A percentile compares a stretch with the other conserved stretches of the same genome.
Evolutionary conservation across 139 green algal genomes (phyloP).

Genomic region (Asterochloris erici): DNA sequence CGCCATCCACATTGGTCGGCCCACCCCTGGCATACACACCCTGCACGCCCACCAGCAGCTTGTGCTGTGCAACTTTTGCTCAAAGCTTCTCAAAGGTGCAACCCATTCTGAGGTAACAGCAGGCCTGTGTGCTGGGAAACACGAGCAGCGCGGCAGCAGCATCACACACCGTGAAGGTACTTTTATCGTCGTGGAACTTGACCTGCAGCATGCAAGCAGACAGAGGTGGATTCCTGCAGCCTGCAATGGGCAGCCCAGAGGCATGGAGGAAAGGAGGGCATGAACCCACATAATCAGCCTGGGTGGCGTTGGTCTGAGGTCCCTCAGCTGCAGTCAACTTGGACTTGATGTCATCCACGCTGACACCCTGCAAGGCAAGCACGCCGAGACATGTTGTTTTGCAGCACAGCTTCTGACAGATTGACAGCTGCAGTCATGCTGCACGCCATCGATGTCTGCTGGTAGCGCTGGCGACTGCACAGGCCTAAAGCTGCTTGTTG

Average conservation of each 20-base stretch:
- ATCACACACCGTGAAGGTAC: slow-evolving; percentile 31
- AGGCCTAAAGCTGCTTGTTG: too few relatives aligned
- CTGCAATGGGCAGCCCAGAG: slow-evolving; percentile 3
- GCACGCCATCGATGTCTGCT: too few relatives aligned
- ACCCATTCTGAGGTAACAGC: not conserved
- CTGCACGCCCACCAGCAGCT: slow-evolving; percentile 15
- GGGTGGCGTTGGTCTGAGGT: slow-evolving; percentile 11
- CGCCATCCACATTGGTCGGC: slow-evolving; percentile 44
- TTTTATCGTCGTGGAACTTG: slow-evolving; percentile 63
- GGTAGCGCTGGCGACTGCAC: too few relatives aligned
- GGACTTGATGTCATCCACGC: slow-evolving; percentile 22
- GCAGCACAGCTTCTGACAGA: too few relatives aligned
- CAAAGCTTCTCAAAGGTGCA: not conserved
- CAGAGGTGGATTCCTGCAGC: slow-evolving; percentile 32
- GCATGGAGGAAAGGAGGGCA: slow-evolving; percentile 12
- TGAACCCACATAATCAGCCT: not conserved
- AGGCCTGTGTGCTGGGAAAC: too few relatives aligned
- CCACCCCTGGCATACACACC: slow-evolving; percentile 65
- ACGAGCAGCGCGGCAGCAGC: not conserved
- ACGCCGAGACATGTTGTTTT: too few relatives aligned
- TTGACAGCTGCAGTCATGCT: too few relatives aligned
- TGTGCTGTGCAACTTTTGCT: not conserved
- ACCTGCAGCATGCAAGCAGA: slow-evolving; percentile 18
- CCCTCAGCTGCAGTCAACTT: slow-evolving; percentile 21
- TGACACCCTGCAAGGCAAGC: slow-evolving; percentile 22